These are phyloP conservation scores for Neurospora discreta DNA, from an alignment of 495 filamentous ascomycete genomes.

Conservation along the genomic window DNA sequence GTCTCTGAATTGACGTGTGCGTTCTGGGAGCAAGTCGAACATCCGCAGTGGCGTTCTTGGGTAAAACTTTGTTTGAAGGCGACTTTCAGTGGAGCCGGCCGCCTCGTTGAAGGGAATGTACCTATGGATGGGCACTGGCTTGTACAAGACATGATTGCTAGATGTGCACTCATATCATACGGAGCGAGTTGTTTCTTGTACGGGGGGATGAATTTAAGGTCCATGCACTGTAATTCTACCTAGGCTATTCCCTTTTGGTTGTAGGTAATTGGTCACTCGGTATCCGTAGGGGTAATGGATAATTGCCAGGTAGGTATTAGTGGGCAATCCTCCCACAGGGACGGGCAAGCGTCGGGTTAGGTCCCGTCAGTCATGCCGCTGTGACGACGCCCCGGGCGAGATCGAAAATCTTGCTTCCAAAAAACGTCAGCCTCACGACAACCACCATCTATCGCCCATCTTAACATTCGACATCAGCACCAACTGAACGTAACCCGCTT, in stretches of 20 bases:
- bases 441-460: neutral
- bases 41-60: neutral
- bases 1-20: neutral
- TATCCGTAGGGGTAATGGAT: neutral
- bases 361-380: too few species aligned
- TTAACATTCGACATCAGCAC: neutral
- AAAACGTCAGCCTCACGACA: constrained; percentile 6
- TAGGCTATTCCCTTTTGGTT: too few species aligned
- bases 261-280: neutral
- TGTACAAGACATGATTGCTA: neutral
- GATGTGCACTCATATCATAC: neutral
- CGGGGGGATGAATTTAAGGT: too few species aligned
- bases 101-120: neutral
- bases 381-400: neutral
- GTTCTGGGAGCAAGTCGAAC: neutral
- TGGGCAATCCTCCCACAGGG: neutral
- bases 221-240: neutral
- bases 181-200: neutral
- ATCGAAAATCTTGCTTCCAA: constrained; percentile 1
- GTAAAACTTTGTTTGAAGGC: neutral
- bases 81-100: neutral
- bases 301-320: neutral
- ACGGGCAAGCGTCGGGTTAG: neutral
- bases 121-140: neutral
- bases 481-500: neutral